Conservation (phyloP, 2,329 filamentous ascomycete genomes). For the Exophiala spinifera region DNA sequence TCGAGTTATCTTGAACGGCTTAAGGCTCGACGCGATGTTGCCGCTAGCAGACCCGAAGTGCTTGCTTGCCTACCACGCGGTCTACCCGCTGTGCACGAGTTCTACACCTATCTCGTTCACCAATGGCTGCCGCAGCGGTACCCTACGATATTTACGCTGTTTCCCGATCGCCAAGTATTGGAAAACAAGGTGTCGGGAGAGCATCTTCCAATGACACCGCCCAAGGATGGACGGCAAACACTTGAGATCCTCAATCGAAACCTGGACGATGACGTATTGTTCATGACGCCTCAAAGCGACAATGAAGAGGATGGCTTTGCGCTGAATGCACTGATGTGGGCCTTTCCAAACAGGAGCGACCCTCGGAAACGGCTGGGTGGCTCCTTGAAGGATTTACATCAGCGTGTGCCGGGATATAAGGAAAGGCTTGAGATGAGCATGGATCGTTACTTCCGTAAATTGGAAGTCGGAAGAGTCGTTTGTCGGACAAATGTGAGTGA, state of each 20-base stretch:
- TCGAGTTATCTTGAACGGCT: conserved; percentile 1
- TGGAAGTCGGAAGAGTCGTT: conserved; percentile 28
- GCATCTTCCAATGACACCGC: not conserved
- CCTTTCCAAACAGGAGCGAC: not conserved
- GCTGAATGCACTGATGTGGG: not conserved
- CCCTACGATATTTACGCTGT: conserved; percentile 2
- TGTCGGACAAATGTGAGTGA: conserved; percentile 25
- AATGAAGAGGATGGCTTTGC: too few species aligned
- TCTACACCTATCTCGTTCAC: conserved; percentile 1
- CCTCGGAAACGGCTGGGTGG: not conserved
- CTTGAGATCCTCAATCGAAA: not conserved
- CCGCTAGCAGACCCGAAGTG: not conserved
- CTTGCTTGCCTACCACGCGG: not conserved
- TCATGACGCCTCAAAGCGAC: too few species aligned
- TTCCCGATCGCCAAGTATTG: too few species aligned
- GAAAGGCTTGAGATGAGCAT: conserved; percentile 33
- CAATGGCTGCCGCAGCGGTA: conserved; percentile 3
- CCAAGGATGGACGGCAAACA: not conserved
- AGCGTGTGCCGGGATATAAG: conserved; percentile 27
- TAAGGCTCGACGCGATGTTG: not conserved
- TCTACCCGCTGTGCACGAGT: not conserved
- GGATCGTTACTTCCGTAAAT: conserved; percentile 32
- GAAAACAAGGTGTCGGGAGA: too few species aligned
- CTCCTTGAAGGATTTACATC: not conserved
- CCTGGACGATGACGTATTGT: not conserved